These are phyloP conservation scores for Taphrina confusa DNA, from an alignment of 1,139 yeast species.

Conservation along the genomic window DNA sequence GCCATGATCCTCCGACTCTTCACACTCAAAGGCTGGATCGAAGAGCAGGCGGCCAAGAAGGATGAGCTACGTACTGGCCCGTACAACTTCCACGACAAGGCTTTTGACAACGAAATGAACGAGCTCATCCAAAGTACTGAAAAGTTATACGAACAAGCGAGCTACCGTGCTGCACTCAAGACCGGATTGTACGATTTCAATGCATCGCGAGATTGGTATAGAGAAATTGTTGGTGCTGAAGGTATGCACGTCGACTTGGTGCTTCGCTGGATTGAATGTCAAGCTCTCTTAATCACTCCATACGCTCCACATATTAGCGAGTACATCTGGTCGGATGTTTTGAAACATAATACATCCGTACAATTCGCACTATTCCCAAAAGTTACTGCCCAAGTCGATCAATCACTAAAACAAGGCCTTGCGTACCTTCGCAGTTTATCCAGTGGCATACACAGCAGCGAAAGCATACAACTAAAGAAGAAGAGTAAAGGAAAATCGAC, in stretches of 20 bases:
- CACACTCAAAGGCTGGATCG: slow-evolving; percentile 94
- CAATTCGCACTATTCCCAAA: slow-evolving; percentile 81
- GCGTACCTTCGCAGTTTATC: slow-evolving; percentile 74
- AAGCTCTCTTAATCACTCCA: slow-evolving; percentile 82
- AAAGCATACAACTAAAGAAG: slow-evolving; percentile 81
- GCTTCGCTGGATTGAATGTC: slow-evolving; percentile 77
- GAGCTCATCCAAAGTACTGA: slow-evolving; percentile 70
- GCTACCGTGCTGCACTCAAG: slow-evolving; percentile 87
- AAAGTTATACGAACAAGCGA: slow-evolving; percentile 67
- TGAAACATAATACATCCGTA: slow-evolving; percentile 62
- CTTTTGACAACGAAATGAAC: slow-evolving; percentile 94
- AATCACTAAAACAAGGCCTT: slow-evolving; percentile 64
- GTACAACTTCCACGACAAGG: slow-evolving; percentile 70
- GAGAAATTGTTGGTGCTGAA: slow-evolving; percentile 65
- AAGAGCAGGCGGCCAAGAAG: slow-evolving; percentile 47
- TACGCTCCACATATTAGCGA: slow-evolving; percentile 96
- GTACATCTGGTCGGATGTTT: slow-evolving; percentile 78
- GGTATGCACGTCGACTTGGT: slow-evolving; percentile 84
- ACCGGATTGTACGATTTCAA: slow-evolving; percentile 91
- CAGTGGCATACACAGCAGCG: slow-evolving; percentile 88
- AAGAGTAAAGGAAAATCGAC: slow-evolving; percentile 82
- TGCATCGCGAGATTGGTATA: slow-evolving; percentile 91
- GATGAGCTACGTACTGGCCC: slow-evolving; percentile 70
- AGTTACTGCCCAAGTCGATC: slow-evolving; percentile 64
- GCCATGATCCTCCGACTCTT: slow-evolving; percentile 94